Evolutionary conservation across 768 basidiomycete genomes (phyloP).

Genomic region (Dentipellis sp.): DNA sequence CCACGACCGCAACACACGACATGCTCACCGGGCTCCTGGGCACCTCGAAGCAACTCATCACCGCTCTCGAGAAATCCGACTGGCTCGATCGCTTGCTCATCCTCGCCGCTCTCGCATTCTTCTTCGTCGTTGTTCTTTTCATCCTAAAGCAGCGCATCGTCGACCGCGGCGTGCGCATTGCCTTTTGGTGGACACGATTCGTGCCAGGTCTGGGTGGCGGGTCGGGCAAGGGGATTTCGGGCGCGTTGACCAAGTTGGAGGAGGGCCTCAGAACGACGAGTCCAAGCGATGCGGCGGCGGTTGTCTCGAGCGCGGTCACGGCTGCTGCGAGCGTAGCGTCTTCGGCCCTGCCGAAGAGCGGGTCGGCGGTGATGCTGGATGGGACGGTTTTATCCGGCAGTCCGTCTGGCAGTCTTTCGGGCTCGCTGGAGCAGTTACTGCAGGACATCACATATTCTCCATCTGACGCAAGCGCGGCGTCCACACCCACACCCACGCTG

Average conservation of each 20-base stretch:
- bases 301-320: not conserved
- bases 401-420: not conserved
- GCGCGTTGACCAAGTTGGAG: not conserved
- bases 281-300: not conserved
- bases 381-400: not conserved
- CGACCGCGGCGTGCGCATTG: slow-evolving; percentile 68
- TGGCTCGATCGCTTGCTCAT: slow-evolving; percentile 88
- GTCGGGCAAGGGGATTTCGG: not conserved
- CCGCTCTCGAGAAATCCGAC: slow-evolving; percentile 82
- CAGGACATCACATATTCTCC: not conserved
- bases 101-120: slow-evolving; percentile 70
- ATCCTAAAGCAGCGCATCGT: slow-evolving; percentile 84
- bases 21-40: slow-evolving; percentile 59
- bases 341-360: not conserved
- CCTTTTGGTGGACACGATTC: slow-evolving; percentile 84
- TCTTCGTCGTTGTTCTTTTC: slow-evolving; percentile 74
- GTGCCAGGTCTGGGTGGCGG: slow-evolving; percentile 30
- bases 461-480: not conserved
- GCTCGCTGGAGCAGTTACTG: not conserved
- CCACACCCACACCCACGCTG: too few species aligned
- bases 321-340: not conserved
- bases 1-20: slow-evolving; percentile 72
- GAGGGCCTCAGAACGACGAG: not conserved
- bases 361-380: too few species aligned
- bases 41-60: slow-evolving; percentile 79